Percentiles rank a stretch among this genome's conserved stretches.
Evolutionary conservation across 2,329 filamentous ascomycete species (phyloP).

Genomic region (Phaeophleospora eucalypticola): DNA sequence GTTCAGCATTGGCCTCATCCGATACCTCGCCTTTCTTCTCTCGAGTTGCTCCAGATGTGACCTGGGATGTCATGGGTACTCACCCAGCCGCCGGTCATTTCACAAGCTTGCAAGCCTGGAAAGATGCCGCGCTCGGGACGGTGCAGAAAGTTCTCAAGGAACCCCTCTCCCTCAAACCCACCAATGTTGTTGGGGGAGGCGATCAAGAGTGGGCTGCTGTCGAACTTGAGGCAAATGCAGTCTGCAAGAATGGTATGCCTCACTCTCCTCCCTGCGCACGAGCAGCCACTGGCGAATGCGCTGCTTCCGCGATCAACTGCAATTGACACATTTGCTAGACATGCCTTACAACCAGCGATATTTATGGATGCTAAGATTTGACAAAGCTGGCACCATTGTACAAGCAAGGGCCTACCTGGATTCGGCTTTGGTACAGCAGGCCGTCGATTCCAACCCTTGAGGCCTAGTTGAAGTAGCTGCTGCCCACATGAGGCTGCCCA

Average conservation of each 20-base stretch:
- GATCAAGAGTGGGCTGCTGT: constrained; percentile 27
- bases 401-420: constrained; percentile 28
- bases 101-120: constrained; percentile 18
- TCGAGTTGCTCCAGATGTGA: constrained; percentile 24
- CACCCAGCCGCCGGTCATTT: constrained; percentile 24
- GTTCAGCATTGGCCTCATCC: constrained; percentile 19
- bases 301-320: neutral
- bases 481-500: too few relatives aligned
- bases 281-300: neutral
- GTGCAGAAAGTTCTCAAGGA: constrained; percentile 22
- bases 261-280: neutral
- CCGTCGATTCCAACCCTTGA: constrained; percentile 19
- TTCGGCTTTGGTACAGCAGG: constrained; percentile 26
- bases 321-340: constrained; percentile 5
- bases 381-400: constrained; percentile 25
- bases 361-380: constrained; percentile 27
- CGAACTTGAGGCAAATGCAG: constrained; percentile 26
- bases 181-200: constrained; percentile 27
- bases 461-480: too few relatives aligned
- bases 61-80: constrained; percentile 29
- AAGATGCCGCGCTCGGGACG: constrained; percentile 23
- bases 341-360: constrained; percentile 28
- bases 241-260: constrained; percentile 28
- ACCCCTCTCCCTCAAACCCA: constrained; percentile 22
- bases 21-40: constrained; percentile 27